Evolutionary conservation across 192 early-diverging fungal species (phyloP).

Genomic region (Entomortierella parvispora): DNA sequence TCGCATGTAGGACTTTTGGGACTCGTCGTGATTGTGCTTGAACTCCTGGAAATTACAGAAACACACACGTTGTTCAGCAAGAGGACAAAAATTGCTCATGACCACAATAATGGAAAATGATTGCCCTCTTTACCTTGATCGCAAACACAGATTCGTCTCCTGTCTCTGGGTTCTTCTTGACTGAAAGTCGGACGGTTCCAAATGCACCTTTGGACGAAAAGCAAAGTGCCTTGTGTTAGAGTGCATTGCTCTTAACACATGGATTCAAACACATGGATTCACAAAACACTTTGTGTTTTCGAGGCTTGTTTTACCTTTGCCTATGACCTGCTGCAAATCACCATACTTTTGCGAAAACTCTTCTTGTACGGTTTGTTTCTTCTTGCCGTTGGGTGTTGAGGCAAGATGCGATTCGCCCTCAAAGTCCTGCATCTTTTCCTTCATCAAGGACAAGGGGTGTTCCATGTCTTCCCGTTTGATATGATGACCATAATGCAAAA

Average conservation of each 20-base stretch:
- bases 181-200: constrained; percentile 30
- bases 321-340: constrained; percentile 33
- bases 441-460: constrained; percentile 34
- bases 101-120: background rate
- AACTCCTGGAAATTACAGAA: constrained; percentile 75
- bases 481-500: constrained; percentile 1
- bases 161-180: constrained; percentile 29
- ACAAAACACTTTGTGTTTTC: too few relatives aligned
- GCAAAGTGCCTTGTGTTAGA: background rate
- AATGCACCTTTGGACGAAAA: constrained; percentile 23
- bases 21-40: constrained; percentile 70
- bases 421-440: constrained; percentile 34
- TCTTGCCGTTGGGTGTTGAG: background rate
- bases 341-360: constrained; percentile 40
- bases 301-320: constrained; percentile 26
- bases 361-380: constrained; percentile 21
- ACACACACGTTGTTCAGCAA: background rate
- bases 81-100: background rate
- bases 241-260: background rate
- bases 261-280: background rate
- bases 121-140: constrained; percentile 28
- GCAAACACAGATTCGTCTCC: constrained; percentile 23
- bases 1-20: constrained; percentile 61
- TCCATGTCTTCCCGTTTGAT: constrained; percentile 14
- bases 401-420: constrained; percentile 1